Percentiles rank a stretch among this genome's conserved stretches.
Conservation (phyloP, 2,329 filamentous ascomycete species). For the Aspergillus glaucus region DNA sequence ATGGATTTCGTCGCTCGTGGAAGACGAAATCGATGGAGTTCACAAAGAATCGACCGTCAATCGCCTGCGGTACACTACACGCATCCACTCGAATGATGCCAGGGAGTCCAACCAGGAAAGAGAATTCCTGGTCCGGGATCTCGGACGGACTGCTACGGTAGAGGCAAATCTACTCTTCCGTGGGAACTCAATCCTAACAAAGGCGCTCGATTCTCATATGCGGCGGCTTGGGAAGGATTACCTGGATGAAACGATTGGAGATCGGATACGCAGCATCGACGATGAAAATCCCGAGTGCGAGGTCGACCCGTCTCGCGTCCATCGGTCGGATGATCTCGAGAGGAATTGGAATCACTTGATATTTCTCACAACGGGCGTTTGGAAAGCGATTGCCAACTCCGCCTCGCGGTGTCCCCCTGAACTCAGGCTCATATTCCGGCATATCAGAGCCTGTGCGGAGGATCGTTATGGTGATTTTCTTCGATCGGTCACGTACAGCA, state of each 20-base stretch:
- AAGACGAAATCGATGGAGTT: conserved; percentile 94
- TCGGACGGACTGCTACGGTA: conserved; percentile 58
- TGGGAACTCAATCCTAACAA: conserved; percentile 89
- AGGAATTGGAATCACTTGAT: conserved; percentile 78
- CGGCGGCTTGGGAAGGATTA: conserved; percentile 88
- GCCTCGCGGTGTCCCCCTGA: conserved; percentile 70
- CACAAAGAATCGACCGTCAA: conserved; percentile 71
- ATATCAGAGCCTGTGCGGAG: conserved; percentile 85
- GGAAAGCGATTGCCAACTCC: conserved; percentile 75
- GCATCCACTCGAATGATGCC: conserved; percentile 56
- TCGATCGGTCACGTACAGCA: conserved; percentile 83
- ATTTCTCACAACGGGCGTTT: conserved; percentile 71
- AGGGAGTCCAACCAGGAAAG: conserved; percentile 50
- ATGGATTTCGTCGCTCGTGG: conserved; percentile 88
- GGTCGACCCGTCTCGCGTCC: conserved; percentile 79
- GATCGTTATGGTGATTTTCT: conserved; percentile 92
- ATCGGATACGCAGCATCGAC: conserved; percentile 83
- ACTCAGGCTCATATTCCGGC: conserved; percentile 77
- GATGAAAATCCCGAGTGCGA: conserved; percentile 88
- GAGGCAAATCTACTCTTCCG: conserved; percentile 94
- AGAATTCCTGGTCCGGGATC: conserved; percentile 57
- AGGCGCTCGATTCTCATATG: conserved; percentile 93
- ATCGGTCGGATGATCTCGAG: conserved; percentile 62
- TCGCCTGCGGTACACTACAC: conserved; percentile 56
- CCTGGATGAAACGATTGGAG: conserved; percentile 76